Base-by-base conservation (phyloP, 495 filamentous ascomycete genomes). In the Penicillium cinerascens region DNA sequence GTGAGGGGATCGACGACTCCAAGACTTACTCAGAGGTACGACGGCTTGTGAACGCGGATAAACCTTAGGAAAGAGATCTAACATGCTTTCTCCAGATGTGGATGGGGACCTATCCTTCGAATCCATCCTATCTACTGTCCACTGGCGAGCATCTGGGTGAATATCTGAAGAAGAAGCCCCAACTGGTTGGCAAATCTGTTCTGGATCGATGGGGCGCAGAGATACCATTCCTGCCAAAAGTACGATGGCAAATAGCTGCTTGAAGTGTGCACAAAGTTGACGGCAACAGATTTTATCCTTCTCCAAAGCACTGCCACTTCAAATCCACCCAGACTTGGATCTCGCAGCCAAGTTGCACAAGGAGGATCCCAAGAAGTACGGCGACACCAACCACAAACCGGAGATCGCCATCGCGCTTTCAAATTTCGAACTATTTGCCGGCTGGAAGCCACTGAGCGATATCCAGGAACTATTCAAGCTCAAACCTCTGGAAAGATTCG, bases 51-150 rank as follows among this genome's bases (percentile, higher is more conserved):
- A 6, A 26, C 6, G 1, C 8, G 10, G 8, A 29, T n/a, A 41
- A 3, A 26, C 44, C 35, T 0, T 0, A n/a, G n/a, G n/a, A n/a
- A n/a, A n/a, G n/a, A n/a, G 23, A 16, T 22, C n/a, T 33, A 4
- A 21, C 27, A 27, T 6, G 10, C 6, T 16, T 11, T 16, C 22
- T 39, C 4, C 38, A 86, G 73, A 87, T 90, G 77, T 91, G 88
- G 89, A 84, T 92, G 73, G 87, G 88, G 3, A 88, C 88, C 36
- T 89, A 92, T 53, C 88, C 88, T 0, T 81, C 79, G 17, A 82
- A 83, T 35, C 87, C 87, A 0, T 85, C 85, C 2, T 79, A 78
- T 42, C 71, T 86, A 10, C 63, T 88, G 2, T 66, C 73, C 2
- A 85, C 79, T 0, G 85, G 82, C 8, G 81, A 88, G 50, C 75